Percentiles rank a stretch among this genome's conserved stretches.
Conservation (phyloP, 257 asterid species). For the Solanum gandarillasii region DNA sequence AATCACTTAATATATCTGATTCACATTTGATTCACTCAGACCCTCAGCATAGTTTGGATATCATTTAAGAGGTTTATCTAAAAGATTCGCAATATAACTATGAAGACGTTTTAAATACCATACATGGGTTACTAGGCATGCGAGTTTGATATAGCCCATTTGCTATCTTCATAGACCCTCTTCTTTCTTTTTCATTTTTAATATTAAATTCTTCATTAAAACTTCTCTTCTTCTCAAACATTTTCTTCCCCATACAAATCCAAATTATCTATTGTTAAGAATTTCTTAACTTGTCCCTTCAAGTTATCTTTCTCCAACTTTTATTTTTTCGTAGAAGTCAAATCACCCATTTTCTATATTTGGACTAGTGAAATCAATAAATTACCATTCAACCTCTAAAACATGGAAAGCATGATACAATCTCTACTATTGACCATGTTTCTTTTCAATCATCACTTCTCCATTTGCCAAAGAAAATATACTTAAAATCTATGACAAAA, state of each 20-base stretch:
- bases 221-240: neutral
- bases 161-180: neutral
- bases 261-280: neutral
- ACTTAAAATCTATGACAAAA: neutral
- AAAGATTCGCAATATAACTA: no score
- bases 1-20: no score
- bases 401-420: neutral
- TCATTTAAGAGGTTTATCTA: neutral
- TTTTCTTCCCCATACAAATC: neutral
- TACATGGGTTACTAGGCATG: no score
- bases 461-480: neutral
- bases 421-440: neutral
- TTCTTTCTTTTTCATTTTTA: neutral
- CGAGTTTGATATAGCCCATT: no score
- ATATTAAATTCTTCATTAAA: neutral
- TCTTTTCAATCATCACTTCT: neutral
- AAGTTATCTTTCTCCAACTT: neutral
- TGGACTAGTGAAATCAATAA: no score
- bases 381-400: neutral
- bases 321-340: neutral
- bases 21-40: neutral
- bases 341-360: neutral
- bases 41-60: neutral
- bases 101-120: no score
- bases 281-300: neutral